Percentiles rank a stretch among this genome's conserved stretches.
phyloP scores from a whole-genome alignment of 306 rosid genomes.

The Sechiopsis laciniata region DNA sequence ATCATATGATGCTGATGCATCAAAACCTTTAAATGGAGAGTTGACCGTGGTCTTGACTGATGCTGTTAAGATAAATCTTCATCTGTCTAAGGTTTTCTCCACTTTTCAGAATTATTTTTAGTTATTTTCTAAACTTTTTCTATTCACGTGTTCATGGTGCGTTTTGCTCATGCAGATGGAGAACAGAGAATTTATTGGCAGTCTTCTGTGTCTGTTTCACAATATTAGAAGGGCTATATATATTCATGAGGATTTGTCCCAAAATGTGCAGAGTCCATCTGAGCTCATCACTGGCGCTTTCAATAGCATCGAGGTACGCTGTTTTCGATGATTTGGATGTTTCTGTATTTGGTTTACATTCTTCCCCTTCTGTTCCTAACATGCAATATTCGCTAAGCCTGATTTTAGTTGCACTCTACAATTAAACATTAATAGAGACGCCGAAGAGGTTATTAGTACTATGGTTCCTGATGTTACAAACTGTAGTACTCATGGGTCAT shows the following conservation, averaged over 20 bases:
- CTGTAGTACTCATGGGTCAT: slow-evolving; percentile 1
- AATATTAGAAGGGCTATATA: slow-evolving; percentile 60
- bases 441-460: not conserved
- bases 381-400: not conserved
- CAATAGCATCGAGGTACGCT: slow-evolving; percentile 59
- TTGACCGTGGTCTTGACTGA: slow-evolving; percentile 56
- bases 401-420: not conserved
- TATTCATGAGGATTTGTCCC: slow-evolving; percentile 55
- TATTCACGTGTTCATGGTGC: slow-evolving; percentile 5
- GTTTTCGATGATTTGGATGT: not conserved
- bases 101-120: not conserved
- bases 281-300: slow-evolving; percentile 71
- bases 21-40: slow-evolving; percentile 60
- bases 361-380: slow-evolving; percentile 13
- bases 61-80: slow-evolving; percentile 48
- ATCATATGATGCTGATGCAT: slow-evolving; percentile 51
- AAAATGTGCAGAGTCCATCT: slow-evolving; percentile 43
- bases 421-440: not conserved
- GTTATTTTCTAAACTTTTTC: not conserved
- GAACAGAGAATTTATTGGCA: slow-evolving; percentile 49
- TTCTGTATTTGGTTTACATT: not conserved
- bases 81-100: slow-evolving; percentile 60
- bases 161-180: slow-evolving; percentile 40
- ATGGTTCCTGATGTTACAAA: not conserved
- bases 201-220: slow-evolving; percentile 47